Base-by-base conservation (phyloP, 1,139 yeast species). In the Geotrichum macrosporum region DNA sequence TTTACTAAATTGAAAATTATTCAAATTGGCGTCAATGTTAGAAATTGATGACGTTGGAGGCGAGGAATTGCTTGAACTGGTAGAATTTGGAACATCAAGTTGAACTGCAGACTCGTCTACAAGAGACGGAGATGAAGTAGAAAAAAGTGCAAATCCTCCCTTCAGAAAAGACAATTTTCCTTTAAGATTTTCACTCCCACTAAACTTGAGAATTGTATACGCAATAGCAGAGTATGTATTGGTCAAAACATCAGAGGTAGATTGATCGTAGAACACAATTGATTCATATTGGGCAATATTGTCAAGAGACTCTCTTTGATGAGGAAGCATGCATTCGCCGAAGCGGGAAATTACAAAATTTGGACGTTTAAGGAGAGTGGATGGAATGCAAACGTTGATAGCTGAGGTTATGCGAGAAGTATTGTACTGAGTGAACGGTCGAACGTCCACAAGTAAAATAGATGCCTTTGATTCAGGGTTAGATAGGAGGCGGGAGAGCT, bases 311-410 rank as follows among this genome's bases (percentile, higher is more conserved):
- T 48, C 53, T 36, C 66, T 65, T 52, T 71, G 72, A n/a, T 61
- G 54, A 1, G 66, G 61, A 15, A 68, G 62, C 61, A 81, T 71
- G 30, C 84, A 77, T 48, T 77, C 79, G 41, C 78, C 65, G 53
- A 82, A 74, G 55, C 81, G 66, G 48, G 68, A 54, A 46, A 84
- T 67, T 15, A 76, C 75, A 58, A 81, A 84, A 51, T 76, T 78
- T 33, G 76, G 71, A 52, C 95, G 74, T 60, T 81, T 82, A 53
- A 85, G 66, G 41, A 85, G 69, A 1, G 94, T 85, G 16, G 89
- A 79, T 1, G 95, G 95, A 21, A 85, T 68, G 59, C 88, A 81
- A 30, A 84, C 73, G 59, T 83, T 82, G 35, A 82, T 66, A 1
- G 94, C 75, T 39, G 72, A 67, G n/a, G 56, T 57, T 13, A 85